Conservation (phyloP, 441 rosid genomes). For the Jatropha podagrica region DNA sequence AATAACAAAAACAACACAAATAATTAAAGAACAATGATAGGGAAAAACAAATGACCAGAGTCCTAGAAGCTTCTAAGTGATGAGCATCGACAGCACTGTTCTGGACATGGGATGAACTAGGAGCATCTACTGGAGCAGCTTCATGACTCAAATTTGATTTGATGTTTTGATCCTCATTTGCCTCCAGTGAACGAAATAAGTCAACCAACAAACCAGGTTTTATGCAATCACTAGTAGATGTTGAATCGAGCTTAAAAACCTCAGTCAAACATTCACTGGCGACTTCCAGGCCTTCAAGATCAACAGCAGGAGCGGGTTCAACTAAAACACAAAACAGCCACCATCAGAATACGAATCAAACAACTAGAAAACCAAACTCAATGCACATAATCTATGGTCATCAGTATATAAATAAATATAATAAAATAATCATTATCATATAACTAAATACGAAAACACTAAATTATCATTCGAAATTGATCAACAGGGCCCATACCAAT, state of each 20-base stretch:
- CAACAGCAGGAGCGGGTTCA: constrained; percentile 65
- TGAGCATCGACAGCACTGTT: constrained; percentile 20
- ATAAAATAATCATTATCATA: no score
- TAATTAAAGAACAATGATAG: not conserved
- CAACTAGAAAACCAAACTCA: not conserved
- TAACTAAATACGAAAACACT: no score
- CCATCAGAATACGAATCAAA: constrained; percentile 1
- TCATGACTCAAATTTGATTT: constrained; percentile 19
- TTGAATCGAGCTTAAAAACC: constrained; percentile 50
- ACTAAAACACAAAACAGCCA: constrained; percentile 34
- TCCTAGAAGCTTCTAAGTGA: constrained; percentile 26
- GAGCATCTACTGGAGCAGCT: constrained; percentile 29
- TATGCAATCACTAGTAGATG: constrained; percentile 27
- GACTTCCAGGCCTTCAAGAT: constrained; percentile 80
- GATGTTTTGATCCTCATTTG: constrained; percentile 19
- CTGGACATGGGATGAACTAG: constrained; percentile 37
- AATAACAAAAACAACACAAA: not conserved
- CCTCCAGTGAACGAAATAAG: constrained; percentile 49
- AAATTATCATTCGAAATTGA: no score
- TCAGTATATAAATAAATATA: no score
- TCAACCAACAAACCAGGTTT: constrained; percentile 53
- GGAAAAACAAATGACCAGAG: constrained; percentile 16
- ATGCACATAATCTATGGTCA: not conserved
- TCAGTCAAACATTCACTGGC: constrained; percentile 70
- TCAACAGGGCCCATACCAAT: no score